These are phyloP conservation scores for Neopestalotiopsis clavispora DNA, from an alignment of 2,329 filamentous ascomycete genomes.

Conservation along the genomic window DNA sequence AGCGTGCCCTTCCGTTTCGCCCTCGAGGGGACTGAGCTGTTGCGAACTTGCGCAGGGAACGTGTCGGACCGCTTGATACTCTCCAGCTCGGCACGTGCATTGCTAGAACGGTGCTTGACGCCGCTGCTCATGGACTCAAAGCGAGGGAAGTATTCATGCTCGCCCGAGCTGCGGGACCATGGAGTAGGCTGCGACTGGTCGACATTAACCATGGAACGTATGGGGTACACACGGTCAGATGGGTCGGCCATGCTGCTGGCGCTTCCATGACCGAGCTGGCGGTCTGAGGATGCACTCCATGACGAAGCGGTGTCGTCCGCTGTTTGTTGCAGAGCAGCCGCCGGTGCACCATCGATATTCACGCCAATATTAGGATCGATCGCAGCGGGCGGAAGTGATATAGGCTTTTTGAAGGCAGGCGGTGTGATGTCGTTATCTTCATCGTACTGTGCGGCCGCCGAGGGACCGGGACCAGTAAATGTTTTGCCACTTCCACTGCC, in stretches of 20 bases:
- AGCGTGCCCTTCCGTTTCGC: slow-evolving; percentile 22
- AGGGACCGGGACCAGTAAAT: background rate
- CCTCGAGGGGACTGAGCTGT: slow-evolving; percentile 7
- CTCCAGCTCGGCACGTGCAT: slow-evolving; percentile 30
- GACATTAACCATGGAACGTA: slow-evolving; percentile 78
- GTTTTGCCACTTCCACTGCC: background rate
- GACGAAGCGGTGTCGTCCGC: slow-evolving; percentile 38
- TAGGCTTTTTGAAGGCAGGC: slow-evolving; percentile 9
- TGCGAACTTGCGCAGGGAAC: slow-evolving; percentile 18
- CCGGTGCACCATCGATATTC: slow-evolving; percentile 10
- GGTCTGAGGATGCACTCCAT: slow-evolving; percentile 48
- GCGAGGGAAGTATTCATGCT: slow-evolving; percentile 44
- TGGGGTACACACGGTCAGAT: slow-evolving; percentile 75
- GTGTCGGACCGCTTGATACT: slow-evolving; percentile 24
- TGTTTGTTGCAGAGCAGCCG: background rate
- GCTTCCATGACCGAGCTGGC: slow-evolving; percentile 39
- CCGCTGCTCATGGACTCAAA: slow-evolving; percentile 34
- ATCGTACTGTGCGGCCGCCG: background rate
- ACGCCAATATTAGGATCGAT: slow-evolving; percentile 13
- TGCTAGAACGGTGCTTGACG: slow-evolving; percentile 35
- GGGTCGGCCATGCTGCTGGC: slow-evolving; percentile 37
- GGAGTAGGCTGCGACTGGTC: slow-evolving; percentile 51
- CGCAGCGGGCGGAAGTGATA: slow-evolving; percentile 12
- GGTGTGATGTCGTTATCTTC: slow-evolving; percentile 13
- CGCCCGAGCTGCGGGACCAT: slow-evolving; percentile 40